phyloP scores from a whole-genome alignment of 306 rosid species.

The Styphnolobium japonicum region DNA sequence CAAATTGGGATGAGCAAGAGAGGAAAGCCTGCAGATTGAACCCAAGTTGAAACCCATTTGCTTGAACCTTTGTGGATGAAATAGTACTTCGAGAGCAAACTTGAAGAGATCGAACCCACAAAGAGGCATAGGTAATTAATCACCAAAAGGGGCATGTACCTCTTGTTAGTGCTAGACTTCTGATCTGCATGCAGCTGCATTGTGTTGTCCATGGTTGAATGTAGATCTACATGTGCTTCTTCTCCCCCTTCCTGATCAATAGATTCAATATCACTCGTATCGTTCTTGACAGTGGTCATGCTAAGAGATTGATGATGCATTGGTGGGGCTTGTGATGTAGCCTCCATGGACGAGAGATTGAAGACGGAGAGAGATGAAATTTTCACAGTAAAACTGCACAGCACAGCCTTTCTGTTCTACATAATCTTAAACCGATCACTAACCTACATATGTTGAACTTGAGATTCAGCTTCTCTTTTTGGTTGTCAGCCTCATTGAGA shows the following conservation, averaged over 20 bases:
- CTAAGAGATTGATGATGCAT: background rate
- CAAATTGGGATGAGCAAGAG: constrained; percentile 49
- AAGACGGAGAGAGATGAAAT: background rate
- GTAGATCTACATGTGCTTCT: background rate
- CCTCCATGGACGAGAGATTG: background rate
- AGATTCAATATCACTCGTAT: constrained; percentile 8
- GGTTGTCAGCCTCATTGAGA: background rate
- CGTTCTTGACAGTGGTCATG: constrained; percentile 1
- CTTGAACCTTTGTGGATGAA: constrained; percentile 72
- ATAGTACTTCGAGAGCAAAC: constrained; percentile 67
- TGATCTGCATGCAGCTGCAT: constrained; percentile 33
- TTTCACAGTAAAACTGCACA: background rate
- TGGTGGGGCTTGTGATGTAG: background rate
- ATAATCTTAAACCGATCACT: background rate
- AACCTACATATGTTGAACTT: background rate
- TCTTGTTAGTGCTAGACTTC: constrained; percentile 29
- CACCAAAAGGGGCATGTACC: constrained; percentile 47
- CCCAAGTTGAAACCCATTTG: constrained; percentile 74
- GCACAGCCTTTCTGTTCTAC: background rate
- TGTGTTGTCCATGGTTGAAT: background rate
- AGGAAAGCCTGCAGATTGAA: constrained; percentile 67
- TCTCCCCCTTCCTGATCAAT: constrained; percentile 4
- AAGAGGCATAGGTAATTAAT: constrained; percentile 52
- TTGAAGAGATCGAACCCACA: constrained; percentile 58
- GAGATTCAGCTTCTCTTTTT: background rate